Conservation (phyloP, 345 rosid genomes). For the Eucalyptus pumila region DNA sequence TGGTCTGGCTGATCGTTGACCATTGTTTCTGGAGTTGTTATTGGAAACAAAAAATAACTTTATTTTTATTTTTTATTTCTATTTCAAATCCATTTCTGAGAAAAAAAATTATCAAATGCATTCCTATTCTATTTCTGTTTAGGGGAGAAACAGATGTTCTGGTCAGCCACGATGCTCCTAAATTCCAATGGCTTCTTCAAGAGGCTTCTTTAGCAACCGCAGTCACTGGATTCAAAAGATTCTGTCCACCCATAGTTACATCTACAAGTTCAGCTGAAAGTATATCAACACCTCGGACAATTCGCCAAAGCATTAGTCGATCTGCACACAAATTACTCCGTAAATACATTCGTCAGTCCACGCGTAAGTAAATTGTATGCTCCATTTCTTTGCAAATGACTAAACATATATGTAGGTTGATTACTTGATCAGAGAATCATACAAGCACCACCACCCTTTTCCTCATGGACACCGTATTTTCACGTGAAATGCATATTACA, state of each 20-base stretch:
- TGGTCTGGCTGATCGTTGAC: too few relatives aligned
- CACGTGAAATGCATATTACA: too few relatives aligned
- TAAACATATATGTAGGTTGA: background rate
- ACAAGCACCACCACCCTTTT: background rate
- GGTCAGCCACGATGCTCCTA: too few relatives aligned
- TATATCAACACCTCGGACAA: background rate
- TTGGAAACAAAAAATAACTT: too few relatives aligned
- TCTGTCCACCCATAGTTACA: background rate
- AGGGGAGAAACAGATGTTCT: too few relatives aligned
- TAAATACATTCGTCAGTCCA: background rate
- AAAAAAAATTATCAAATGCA: too few relatives aligned
- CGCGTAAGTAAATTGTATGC: background rate
- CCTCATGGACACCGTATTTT: background rate
- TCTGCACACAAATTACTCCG: background rate
- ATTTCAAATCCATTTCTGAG: too few relatives aligned
- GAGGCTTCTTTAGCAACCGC: background rate
- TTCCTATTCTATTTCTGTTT: too few relatives aligned
- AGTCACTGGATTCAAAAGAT: background rate
- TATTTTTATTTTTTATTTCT: too few relatives aligned
- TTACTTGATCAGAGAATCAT: background rate
- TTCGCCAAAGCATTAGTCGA: background rate
- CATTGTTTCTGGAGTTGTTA: too few relatives aligned
- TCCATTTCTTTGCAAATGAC: background rate
- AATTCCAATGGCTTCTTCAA: too few relatives aligned
- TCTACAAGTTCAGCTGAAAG: background rate